Evolutionary conservation across 345 rosid genomes (phyloP).

Genomic region (Xanthoceras sorbifolium): DNA sequence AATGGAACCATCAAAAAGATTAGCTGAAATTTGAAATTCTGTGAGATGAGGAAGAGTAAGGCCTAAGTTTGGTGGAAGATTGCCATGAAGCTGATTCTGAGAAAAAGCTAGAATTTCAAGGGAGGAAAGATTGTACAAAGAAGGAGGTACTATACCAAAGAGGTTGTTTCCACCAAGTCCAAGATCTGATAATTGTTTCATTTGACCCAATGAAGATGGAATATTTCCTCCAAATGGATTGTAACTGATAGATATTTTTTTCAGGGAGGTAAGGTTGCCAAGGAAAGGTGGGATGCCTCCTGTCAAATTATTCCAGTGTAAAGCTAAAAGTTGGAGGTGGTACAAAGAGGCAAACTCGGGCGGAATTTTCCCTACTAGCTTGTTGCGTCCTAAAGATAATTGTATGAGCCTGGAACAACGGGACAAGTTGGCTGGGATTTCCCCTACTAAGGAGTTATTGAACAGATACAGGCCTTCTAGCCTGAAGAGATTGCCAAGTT

Average conservation of each 20-base stretch:
- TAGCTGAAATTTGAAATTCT: not conserved
- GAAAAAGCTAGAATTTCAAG: not conserved
- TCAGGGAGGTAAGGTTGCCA: conserved; percentile 29
- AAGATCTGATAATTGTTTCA: conserved; percentile 4
- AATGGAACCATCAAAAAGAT: conserved; percentile 22
- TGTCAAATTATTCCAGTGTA: conserved; percentile 5
- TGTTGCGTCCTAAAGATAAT: conserved; percentile 3
- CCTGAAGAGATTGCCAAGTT: conserved; percentile 13
- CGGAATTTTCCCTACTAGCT: conserved; percentile 20
- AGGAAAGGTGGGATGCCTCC: conserved; percentile 18
- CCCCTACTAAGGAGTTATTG: conserved; percentile 15
- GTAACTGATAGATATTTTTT: not conserved
- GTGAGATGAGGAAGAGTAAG: conserved; percentile 15
- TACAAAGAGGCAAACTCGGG: conserved; percentile 1
- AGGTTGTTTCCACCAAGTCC: conserved; percentile 15
- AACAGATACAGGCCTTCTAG: not conserved
- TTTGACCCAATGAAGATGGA: conserved; percentile 15
- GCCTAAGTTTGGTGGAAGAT: conserved; percentile 22
- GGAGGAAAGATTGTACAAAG: conserved; percentile 24
- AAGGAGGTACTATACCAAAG: conserved; percentile 23
- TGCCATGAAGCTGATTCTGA: conserved; percentile 24
- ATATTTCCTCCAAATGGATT: conserved; percentile 21
- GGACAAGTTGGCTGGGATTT: conserved; percentile 19
- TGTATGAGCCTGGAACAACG: not conserved
- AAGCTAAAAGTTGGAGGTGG: not conserved